Base-by-base conservation (phyloP, 2,329 filamentous ascomycete genomes). In the Pseudocercospora fijiensis region DNA sequence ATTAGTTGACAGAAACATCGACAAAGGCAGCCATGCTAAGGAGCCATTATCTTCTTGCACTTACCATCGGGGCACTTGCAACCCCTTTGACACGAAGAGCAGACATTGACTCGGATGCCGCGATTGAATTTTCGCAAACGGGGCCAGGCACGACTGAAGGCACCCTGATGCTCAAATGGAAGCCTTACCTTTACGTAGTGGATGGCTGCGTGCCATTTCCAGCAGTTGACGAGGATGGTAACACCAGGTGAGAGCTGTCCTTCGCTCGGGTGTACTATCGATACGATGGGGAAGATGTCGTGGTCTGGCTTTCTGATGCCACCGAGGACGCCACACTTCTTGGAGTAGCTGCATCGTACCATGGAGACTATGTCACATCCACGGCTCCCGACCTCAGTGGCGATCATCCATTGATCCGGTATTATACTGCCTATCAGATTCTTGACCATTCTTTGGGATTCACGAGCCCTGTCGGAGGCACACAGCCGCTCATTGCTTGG, bases 171-270 rank as follows among this genome's bases (percentile, higher is more conserved):
- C 71, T 83, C 43, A 81, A 82, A 60, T 87, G 84, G 74, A 81
- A 87, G 74, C 85, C 84, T 0, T 79, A 77, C 60, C 78, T 86
- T 4, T 69, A 85, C 13, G 83, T 88, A 6, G 78, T 79, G 26
- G 84, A 85, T 68, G 85, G 86, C 52, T 88, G 86, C 65, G 85
- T 88, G 9, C 85, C 86, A 0, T 88, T 86, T 70, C 85, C 86
- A 0, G 85, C 82, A 0, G 85, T 88, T 1, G 83, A 88, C 65
- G 79, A 79, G 0, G 74, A 76, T 0, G 86, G 86, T 1, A 79
- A 88, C 68, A 87, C 82, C n/a, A 78, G 81, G 85, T 86, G 73
- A 63, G 79, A 30, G 18, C 16, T 56, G 11, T 30, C 24, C 8
- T 33, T 2, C 10, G 16, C 52, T 18, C n/a, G n/a, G n/a, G n/a